Conservation (phyloP, 176 grass and related monocot species). For the Oryza longistaminata region DNA sequence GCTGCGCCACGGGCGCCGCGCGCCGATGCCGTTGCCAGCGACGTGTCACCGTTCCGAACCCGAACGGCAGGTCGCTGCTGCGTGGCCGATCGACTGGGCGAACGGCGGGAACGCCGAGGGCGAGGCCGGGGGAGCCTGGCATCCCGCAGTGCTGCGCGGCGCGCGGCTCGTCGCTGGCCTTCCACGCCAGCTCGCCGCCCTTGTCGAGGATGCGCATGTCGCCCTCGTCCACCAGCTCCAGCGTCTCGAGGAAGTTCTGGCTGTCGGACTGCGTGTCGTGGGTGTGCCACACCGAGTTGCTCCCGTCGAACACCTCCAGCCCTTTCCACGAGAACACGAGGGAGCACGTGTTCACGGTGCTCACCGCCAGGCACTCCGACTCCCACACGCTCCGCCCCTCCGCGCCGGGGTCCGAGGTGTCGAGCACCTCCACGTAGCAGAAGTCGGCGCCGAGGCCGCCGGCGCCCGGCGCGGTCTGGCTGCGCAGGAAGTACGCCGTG, state of each 20-base stretch:
- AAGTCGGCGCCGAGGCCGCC: slow-evolving; percentile 87
- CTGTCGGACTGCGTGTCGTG: slow-evolving; percentile 50
- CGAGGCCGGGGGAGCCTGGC: slow-evolving; percentile 65
- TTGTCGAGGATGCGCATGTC: slow-evolving; percentile 97
- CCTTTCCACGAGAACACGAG: slow-evolving; percentile 78
- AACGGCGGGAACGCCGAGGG: slow-evolving; percentile 57
- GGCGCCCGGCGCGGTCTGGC: slow-evolving; percentile 48
- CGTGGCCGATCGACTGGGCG: slow-evolving; percentile 53
- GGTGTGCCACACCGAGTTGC: slow-evolving; percentile 77
- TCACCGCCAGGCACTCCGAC: slow-evolving; percentile 74
- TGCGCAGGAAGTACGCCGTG: slow-evolving; percentile 64
- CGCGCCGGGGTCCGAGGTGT: slow-evolving; percentile 35
- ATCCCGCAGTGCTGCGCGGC: slow-evolving; percentile 69
- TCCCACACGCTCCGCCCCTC: slow-evolving; percentile 85
- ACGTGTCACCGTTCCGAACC: slow-evolving; percentile 25
- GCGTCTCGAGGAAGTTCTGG: slow-evolving; percentile 56
- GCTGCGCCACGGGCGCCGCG: slow-evolving; percentile 30
- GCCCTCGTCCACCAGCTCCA: slow-evolving; percentile 84
- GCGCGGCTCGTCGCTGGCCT: slow-evolving; percentile 73
- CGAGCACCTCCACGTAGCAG: slow-evolving; percentile 81
- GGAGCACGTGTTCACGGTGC: slow-evolving; percentile 70
- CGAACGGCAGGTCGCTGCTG: slow-evolving; percentile 58
- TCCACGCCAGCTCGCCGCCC: slow-evolving; percentile 87
- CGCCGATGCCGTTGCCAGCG: neutral
- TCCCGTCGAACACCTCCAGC: slow-evolving; percentile 88